Conservation (phyloP, 1,139 yeast species). For the Saccharomyces hybrid region DNA sequence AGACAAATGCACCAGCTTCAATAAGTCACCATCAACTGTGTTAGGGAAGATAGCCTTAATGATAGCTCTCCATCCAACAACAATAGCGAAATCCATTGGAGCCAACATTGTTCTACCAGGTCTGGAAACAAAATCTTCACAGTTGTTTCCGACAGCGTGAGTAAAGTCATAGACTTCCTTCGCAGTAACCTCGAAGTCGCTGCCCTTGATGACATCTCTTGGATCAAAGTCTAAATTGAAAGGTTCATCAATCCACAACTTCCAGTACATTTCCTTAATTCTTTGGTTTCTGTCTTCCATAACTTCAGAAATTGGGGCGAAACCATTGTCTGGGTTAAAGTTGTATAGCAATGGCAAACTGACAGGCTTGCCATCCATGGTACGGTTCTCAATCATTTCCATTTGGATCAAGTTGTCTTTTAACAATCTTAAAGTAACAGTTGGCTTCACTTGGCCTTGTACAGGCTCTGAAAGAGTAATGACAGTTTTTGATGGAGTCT, state of each 20-base stretch:
- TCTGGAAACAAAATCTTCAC: slow-evolving; percentile 90
- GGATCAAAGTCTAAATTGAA: slow-evolving; percentile 59
- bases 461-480: slow-evolving; percentile 62
- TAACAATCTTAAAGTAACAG: slow-evolving; percentile 52
- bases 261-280: slow-evolving; percentile 96
- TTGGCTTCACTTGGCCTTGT: slow-evolving; percentile 64
- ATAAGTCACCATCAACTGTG: slow-evolving; percentile 90
- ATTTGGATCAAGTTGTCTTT: slow-evolving; percentile 48
- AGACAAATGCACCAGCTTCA: slow-evolving; percentile 88
- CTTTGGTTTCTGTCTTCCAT: slow-evolving; percentile 87
- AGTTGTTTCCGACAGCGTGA: slow-evolving; percentile 93
- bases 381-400: slow-evolving; percentile 80
- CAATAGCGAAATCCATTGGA: slow-evolving; percentile 99
- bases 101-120: slow-evolving; percentile 80
- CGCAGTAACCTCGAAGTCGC: slow-evolving; percentile 58
- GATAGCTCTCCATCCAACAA: slow-evolving; percentile 96
- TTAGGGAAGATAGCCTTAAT: slow-evolving; percentile 95
- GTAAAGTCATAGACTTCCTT: slow-evolving; percentile 86
- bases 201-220: slow-evolving; percentile 56
- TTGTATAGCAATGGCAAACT: slow-evolving; percentile 70
- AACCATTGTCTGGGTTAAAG: slow-evolving; percentile 80
- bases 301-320: slow-evolving; percentile 87
- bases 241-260: slow-evolving; percentile 84
- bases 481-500: slow-evolving; percentile 46
- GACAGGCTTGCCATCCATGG: slow-evolving; percentile 66